Evolutionary conservation across 176 grass and related monocot species (phyloP).

Genomic region (Hordeum vulgare): MorexV3_pseudomolecules_assembly NC_058524.1:219252124-219252623

Average conservation of each 20-base stretch:
- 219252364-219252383: conserved; percentile 57
- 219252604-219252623: neutral
- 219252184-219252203: neutral
- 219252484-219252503: conserved; percentile 58
- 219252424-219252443: neutral
- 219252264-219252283: neutral
- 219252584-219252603: neutral
- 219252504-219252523: conserved; percentile 57
- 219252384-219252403: neutral
- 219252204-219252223: conserved; percentile 1
- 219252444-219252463: neutral
- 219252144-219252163: neutral
- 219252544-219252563: conserved; percentile 96
- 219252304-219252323: conserved; percentile 36
- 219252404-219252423: neutral
- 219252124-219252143: neutral
- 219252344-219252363: conserved; percentile 67
- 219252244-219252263: neutral
- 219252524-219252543: conserved; percentile 83
- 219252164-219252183: neutral
- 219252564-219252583: conserved; percentile 40
- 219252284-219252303: neutral
- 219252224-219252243: neutral
- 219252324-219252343: conserved; percentile 88
- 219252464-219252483: conserved; percentile 16